Evolutionary conservation across 1,139 yeast species (phyloP), one percentile per base, ranked within the genome.

Genomic region (Pichia sp.): DNA sequence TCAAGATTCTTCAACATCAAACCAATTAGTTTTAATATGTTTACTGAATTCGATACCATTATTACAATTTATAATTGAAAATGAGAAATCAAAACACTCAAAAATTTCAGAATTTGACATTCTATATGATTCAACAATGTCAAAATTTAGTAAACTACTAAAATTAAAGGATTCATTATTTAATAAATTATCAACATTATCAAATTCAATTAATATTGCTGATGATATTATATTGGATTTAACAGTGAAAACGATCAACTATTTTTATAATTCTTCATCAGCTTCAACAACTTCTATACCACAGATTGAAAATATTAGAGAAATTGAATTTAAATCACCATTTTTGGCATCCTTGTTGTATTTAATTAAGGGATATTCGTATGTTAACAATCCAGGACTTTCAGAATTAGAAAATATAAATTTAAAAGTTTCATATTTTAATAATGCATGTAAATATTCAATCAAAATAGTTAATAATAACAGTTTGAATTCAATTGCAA

Each of bases 41-140:
- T 56, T 63, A 6, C 34, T 65, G 34, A 64, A 64, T 42, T 42
- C 62, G 8, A 38, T 56, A 6, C 51, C 62, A 11, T 16, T 64
- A 13, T 50, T 53, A 13, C 49, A 60, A 2, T 51, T 53, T 19
- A 58, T 62, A 9, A 44, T 62, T 5, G 48, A 56, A 29, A 13
- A 29, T 30, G 43, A 45, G 11, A 56, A 51, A 9, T 18, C 41
- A 11, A 39, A 44, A 14, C 25, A 45, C 19, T 14, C 19, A n/a
- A 42, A 47, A 5, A 47, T 60, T 5, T 53, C 57, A 6, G 65
- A 63, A 45, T 58, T 61, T 43, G 63, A 61, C 46, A 31, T 46
- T 4, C 44, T 50, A 6, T 62, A 62, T 46, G 52, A 51, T 45
- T 14, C 36, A n/a, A 42, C 49, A 30, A 60, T 63, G 63, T 55